Percentiles rank a stretch among this genome's conserved stretches.
phyloP scores from a whole-genome alignment of 2,329 filamentous ascomycete genomes.

The Lomentospora prolificans region DNA sequence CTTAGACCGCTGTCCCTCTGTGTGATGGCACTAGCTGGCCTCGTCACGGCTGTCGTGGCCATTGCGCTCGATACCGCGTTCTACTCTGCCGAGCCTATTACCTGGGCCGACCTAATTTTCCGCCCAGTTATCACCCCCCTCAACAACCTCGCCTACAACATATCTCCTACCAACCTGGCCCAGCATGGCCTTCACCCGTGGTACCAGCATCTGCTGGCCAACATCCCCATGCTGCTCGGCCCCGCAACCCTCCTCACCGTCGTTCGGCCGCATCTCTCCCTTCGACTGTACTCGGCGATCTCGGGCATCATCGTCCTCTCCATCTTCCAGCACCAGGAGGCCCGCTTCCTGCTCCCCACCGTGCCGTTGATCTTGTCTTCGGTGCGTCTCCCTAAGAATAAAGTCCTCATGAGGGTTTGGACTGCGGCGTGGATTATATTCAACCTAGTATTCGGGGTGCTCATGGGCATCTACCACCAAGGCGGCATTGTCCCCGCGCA shows the following conservation, averaged over 20 bases:
- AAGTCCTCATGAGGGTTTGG: conserved; percentile 42
- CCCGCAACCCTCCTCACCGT: conserved; percentile 56
- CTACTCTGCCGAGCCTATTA: conserved; percentile 56
- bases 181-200: conserved; percentile 68
- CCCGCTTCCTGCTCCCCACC: conserved; percentile 66
- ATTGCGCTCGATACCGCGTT: conserved; percentile 79
- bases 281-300: conserved; percentile 62
- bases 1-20: conserved; percentile 49
- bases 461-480: conserved; percentile 79
- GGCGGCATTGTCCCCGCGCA: conserved; percentile 69
- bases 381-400: conserved; percentile 52
- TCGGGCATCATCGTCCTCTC: conserved; percentile 63
- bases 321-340: conserved; percentile 69
- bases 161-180: conserved; percentile 58
- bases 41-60: conserved; percentile 61
- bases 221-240: conserved; percentile 62
- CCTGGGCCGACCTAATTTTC: conserved; percentile 52
- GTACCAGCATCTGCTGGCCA: conserved; percentile 66
- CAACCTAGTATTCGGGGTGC: conserved; percentile 54
- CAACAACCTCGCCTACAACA: conserved; percentile 72
- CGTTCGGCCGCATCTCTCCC: conserved; percentile 43
- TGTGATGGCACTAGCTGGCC: conserved; percentile 53
- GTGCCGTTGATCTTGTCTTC: conserved; percentile 70
- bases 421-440: conserved; percentile 56
- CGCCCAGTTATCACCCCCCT: conserved; percentile 65